Conservation (phyloP, 352 stramenopile species). For the Pythium aristosporum region DNA sequence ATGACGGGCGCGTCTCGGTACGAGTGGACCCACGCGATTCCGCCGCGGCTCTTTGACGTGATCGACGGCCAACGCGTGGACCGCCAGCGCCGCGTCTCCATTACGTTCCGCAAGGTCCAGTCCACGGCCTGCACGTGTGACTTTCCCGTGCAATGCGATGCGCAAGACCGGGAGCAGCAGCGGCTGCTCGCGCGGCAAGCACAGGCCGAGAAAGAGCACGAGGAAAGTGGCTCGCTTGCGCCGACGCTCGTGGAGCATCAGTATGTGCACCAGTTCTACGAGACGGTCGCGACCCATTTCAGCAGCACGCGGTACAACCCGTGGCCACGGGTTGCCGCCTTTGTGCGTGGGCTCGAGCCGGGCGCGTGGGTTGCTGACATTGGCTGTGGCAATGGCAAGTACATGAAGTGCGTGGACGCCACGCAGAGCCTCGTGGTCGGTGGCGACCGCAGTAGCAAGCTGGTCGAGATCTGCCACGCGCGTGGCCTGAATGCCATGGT, state of each 20-base stretch:
- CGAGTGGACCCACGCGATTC: conserved; percentile 88
- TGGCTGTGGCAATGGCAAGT: conserved; percentile 87
- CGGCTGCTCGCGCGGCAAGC: conserved; percentile 7
- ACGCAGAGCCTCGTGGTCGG: conserved; percentile 47
- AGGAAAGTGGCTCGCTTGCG: conserved; percentile 28
- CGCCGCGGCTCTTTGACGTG: conserved; percentile 79
- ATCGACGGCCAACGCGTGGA: conserved; percentile 70
- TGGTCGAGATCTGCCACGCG: conserved; percentile 64
- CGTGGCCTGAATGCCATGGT: conserved; percentile 72
- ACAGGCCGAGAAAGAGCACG: not conserved
- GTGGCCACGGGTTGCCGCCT: conserved; percentile 71
- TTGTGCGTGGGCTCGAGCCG: conserved; percentile 54
- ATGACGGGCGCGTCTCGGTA: conserved; percentile 85
- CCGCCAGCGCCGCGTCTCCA: conserved; percentile 68
- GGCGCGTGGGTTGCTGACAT: conserved; percentile 79
- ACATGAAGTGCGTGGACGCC: conserved; percentile 71
- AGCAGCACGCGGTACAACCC: conserved; percentile 87
- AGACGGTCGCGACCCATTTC: conserved; percentile 81
- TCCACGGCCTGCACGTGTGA: conserved; percentile 61
- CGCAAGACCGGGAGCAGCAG: conserved; percentile 19
- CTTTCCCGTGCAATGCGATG: conserved; percentile 74
- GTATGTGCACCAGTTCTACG: conserved; percentile 87
- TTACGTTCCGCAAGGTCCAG: conserved; percentile 89
- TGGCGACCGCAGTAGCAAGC: conserved; percentile 42
- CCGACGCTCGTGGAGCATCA: conserved; percentile 75